Conservation (phyloP, 176 grass and related monocot genomes). For the Aechmea fasciata region DNA sequence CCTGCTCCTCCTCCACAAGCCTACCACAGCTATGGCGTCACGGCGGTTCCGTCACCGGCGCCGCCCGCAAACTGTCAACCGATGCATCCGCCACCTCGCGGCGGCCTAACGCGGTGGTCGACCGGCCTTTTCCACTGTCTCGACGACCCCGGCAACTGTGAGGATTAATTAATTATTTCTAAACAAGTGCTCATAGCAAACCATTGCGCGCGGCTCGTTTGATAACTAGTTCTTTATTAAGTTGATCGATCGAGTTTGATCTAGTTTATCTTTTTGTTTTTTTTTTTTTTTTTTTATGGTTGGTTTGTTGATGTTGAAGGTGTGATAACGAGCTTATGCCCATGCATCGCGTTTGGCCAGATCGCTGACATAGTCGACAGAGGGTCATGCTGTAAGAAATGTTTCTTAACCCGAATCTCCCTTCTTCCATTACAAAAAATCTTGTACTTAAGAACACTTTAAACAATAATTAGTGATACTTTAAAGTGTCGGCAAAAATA, state of each 20-base stretch:
- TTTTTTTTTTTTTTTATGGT: neutral
- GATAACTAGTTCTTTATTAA: no score
- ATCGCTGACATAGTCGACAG: slow-evolving; percentile 74
- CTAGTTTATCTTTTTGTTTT: neutral
- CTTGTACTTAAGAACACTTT: no score
- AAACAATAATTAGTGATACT: no score
- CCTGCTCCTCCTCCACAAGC: slow-evolving; percentile 27
- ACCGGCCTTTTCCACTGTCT: slow-evolving; percentile 95
- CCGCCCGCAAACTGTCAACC: slow-evolving; percentile 17
- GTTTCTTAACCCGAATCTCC: neutral
- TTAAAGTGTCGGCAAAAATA: no score
- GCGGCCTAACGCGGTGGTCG: slow-evolving; percentile 47
- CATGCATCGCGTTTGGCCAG: slow-evolving; percentile 92
- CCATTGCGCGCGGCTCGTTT: no score
- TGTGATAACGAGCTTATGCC: slow-evolving; percentile 75
- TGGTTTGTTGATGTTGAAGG: slow-evolving; percentile 20
- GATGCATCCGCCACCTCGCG: slow-evolving; percentile 17
- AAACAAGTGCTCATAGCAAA: no score
- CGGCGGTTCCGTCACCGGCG: slow-evolving; percentile 21
- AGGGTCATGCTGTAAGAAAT: slow-evolving; percentile 59
- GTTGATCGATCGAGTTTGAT: no score
- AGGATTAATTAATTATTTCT: slow-evolving; percentile 1
- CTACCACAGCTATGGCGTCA: slow-evolving; percentile 25
- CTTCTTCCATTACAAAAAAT: no score
- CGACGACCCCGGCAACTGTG: slow-evolving; percentile 95